A percentile compares a stretch with the other conserved stretches of the same genome.
Evolutionary conservation across 1,284 basidiomycete species (phyloP).

Genomic region (Leccinum pachyderme): DNA sequence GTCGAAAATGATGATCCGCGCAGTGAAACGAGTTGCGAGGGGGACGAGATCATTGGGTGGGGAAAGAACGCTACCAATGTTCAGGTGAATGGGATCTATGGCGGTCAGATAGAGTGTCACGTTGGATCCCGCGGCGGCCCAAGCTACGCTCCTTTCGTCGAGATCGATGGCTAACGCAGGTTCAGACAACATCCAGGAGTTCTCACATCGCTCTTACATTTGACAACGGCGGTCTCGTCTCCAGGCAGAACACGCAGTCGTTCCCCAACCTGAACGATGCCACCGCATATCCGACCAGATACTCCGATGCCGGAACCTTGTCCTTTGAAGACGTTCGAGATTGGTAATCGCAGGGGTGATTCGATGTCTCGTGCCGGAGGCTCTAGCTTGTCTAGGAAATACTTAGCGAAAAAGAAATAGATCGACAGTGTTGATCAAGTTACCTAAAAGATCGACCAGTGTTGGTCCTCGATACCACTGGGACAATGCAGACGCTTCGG

Average conservation of each 20-base stretch:
- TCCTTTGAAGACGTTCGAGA: slow-evolving; percentile 95
- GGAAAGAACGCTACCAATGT: slow-evolving; percentile 89
- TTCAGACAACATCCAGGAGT: slow-evolving; percentile 12
- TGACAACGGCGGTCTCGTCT: slow-evolving; percentile 84
- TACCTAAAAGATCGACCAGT: slow-evolving; percentile 82
- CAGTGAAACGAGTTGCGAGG: slow-evolving; percentile 75
- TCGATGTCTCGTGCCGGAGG: slow-evolving; percentile 80
- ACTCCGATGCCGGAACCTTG: slow-evolving; percentile 81
- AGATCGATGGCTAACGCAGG: slow-evolving; percentile 75
- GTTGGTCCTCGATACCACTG: slow-evolving; percentile 89
- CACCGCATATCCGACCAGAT: slow-evolving; percentile 84
- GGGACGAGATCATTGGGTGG: slow-evolving; percentile 69
- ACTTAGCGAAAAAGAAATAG: not conserved
- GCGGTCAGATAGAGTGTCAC: slow-evolving; percentile 82
- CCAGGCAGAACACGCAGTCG: slow-evolving; percentile 85
- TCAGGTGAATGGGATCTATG: slow-evolving; percentile 85
- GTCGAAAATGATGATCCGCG: slow-evolving; percentile 93
- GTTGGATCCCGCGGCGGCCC: slow-evolving; percentile 91
- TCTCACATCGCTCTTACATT: slow-evolving; percentile 50
- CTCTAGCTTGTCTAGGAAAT: slow-evolving; percentile 66
- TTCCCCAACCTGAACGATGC: slow-evolving; percentile 92
- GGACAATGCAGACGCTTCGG: slow-evolving; percentile 48
- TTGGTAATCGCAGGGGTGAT: slow-evolving; percentile 81
- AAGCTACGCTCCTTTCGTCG: slow-evolving; percentile 77
- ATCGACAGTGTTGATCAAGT: slow-evolving; percentile 6